A percentile compares a stretch with the other conserved stretches of the same genome.
These are phyloP conservation scores for Coemansia sp. DNA, from an alignment of 192 early-diverging fungal genomes.

Conservation along the genomic window DNA sequence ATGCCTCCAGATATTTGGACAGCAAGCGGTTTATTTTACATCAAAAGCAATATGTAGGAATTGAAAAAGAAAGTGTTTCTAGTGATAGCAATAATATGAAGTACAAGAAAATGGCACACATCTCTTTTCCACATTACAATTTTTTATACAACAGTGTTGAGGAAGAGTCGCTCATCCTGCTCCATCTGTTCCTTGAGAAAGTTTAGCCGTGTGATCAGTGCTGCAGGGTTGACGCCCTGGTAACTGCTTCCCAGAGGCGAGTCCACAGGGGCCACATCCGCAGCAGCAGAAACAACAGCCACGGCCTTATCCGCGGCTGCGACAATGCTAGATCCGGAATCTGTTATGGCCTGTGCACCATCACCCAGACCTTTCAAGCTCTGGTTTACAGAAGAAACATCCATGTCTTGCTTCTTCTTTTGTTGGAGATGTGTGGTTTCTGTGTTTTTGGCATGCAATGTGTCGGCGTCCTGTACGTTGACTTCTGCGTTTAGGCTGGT, in stretches of 20 bases:
- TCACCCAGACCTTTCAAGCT: neutral
- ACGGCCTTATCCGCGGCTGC: neutral
- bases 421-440: conserved; percentile 1
- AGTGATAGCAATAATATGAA: neutral
- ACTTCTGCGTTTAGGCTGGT: neutral
- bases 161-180: conserved; percentile 37
- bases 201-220: conserved; percentile 42
- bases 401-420: neutral
- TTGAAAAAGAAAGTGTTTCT: neutral
- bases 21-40: too few species aligned
- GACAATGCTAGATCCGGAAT: neutral
- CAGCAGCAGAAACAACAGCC: neutral
- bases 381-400: neutral
- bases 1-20: too few species aligned
- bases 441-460: neutral
- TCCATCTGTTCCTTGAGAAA: conserved; percentile 52
- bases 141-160: conserved; percentile 14
- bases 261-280: neutral
- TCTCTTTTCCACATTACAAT: neutral
- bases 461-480: neutral
- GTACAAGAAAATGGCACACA: neutral
- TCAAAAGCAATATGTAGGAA: neutral
- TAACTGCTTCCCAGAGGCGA: conserved; percentile 22
- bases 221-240: conserved; percentile 44
- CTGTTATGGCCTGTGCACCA: neutral